Conservation (phyloP, 805 yeast genomes). For the Sugiyamaella chiloensis region DNA sequence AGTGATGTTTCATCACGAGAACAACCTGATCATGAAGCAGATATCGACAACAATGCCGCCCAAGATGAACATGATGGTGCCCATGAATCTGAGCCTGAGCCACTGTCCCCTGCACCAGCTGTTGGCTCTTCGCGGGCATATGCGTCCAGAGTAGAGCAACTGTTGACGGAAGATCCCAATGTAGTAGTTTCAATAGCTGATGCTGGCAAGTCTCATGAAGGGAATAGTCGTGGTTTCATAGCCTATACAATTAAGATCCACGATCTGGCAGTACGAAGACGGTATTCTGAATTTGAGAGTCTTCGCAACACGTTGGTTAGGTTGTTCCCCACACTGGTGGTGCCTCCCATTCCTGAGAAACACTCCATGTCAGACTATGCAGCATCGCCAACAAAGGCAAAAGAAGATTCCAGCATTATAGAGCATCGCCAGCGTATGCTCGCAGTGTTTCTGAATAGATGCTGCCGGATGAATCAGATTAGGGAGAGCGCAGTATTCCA, state of each 20-base stretch:
- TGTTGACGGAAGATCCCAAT: conserved; percentile 30
- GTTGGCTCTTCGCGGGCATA: conserved; percentile 18
- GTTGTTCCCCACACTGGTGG: conserved; percentile 72
- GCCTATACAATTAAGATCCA: conserved; percentile 73
- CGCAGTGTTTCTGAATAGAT: conserved; percentile 72
- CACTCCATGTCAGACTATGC: conserved; percentile 56
- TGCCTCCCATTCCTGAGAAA: conserved; percentile 94
- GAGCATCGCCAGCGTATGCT: conserved; percentile 75
- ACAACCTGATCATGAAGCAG: neutral
- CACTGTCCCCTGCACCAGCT: neutral
- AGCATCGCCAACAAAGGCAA: conserved; percentile 43
- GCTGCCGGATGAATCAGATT: conserved; percentile 56
- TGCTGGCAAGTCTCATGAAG: conserved; percentile 84
- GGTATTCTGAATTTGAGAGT: conserved; percentile 91
- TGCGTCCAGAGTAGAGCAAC: conserved; percentile 33
- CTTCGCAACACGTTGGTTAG: conserved; percentile 67
- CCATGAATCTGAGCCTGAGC: neutral
- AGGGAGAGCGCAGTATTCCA: conserved; percentile 60
- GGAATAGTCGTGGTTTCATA: conserved; percentile 69
- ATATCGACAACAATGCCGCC: too few species aligned
- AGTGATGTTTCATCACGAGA: conserved; percentile 9
- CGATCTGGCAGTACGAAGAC: conserved; percentile 65
- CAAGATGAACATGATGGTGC: neutral
- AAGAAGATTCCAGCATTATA: conserved; percentile 42
- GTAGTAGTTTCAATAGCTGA: conserved; percentile 55